These are phyloP conservation scores for Plasmodium fragile DNA, from an alignment of 169 alveolate species.

Conservation along the genomic window DNA sequence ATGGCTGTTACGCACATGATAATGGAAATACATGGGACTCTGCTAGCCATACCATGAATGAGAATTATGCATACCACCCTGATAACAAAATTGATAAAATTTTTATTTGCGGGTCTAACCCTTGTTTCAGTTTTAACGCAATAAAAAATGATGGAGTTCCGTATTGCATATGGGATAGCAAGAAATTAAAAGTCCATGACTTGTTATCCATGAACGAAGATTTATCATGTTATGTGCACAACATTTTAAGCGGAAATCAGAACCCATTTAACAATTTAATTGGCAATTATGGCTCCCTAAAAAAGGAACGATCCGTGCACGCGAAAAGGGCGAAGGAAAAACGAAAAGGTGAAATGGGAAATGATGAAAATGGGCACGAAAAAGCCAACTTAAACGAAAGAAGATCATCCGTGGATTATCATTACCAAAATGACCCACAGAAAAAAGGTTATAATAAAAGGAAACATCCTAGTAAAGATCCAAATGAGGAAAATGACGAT, in stretches of 20 bases:
- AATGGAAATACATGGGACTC: neutral
- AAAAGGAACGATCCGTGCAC: constrained; percentile 12
- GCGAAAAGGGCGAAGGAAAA: constrained; percentile 28
- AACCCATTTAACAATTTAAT: constrained; percentile 60
- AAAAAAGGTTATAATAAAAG: constrained; percentile 59
- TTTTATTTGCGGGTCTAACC: constrained; percentile 64
- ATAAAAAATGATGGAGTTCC: constrained; percentile 52
- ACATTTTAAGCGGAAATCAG: constrained; percentile 74
- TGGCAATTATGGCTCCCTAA: constrained; percentile 71
- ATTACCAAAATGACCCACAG: constrained; percentile 10
- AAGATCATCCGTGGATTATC: neutral
- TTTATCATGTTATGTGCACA: constrained; percentile 28
- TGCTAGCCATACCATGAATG: neutral
- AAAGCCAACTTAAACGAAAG: neutral
- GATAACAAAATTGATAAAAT: constrained; percentile 75
- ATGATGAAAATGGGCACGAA: constrained; percentile 48
- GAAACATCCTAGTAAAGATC: constrained; percentile 70
- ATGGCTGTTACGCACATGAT: neutral
- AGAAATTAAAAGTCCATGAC: constrained; percentile 69
- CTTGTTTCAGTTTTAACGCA: constrained; percentile 68
- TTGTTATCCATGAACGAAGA: constrained; percentile 38
- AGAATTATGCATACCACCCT: constrained; percentile 53
- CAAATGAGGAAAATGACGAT: constrained; percentile 6
- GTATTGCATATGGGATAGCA: constrained; percentile 73
- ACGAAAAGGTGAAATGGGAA: constrained; percentile 35